Evolutionary conservation across 495 filamentous ascomycete species (phyloP), one percentile per base, ranked within the genome.

Genomic region (Penicillium macrosclerotiorum): DNA sequence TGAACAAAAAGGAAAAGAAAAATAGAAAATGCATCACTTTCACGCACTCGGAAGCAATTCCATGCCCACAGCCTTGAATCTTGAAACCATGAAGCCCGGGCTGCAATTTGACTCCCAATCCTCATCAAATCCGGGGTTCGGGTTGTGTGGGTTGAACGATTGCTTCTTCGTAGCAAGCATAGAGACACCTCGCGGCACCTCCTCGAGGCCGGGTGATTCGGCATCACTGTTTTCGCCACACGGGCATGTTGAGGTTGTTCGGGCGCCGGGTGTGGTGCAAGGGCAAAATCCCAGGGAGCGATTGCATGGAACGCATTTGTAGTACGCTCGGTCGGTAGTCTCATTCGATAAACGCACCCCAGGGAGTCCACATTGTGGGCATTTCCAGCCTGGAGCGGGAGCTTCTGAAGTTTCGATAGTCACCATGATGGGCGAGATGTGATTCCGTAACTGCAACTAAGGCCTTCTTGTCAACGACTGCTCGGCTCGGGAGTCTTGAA

Each of bases 41-140:
- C 16, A 52, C 18, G 0, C 27, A 38, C 45, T 40, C 9, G 42
- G 42, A 37, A 41, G 40, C 16, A 49, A 27, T 19, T 54, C 46
- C 16, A 31, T 29, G 14, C 43, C 53, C 7, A 11, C 13, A 20
- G 53, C 53, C 40, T 48, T 48, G 37, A 56, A 56, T 11, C 53
- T 38, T n/a, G 40, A 37, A 3, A 56, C 53, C 53, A 56, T 56
- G 31, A 25, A 56, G 1, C 49, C 49, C 4, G 48, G 48, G n/a
- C 23, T 52, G 49, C 53, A 56, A 46, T 56, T 56, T 31, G 53
- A 25, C 35, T 56, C 53, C 53, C 53, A 56, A 20, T 56, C 53
- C 34, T 45, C 49, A 38, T 56, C 53, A 32, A 56, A 56, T 1
- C 53, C 53, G 1, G 23, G 7, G 4, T 56, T 22, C 7, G 49